Evolutionary conservation across 352 stramenopile genomes (phyloP).

Genomic region (Globisporangium canariense): DNA sequence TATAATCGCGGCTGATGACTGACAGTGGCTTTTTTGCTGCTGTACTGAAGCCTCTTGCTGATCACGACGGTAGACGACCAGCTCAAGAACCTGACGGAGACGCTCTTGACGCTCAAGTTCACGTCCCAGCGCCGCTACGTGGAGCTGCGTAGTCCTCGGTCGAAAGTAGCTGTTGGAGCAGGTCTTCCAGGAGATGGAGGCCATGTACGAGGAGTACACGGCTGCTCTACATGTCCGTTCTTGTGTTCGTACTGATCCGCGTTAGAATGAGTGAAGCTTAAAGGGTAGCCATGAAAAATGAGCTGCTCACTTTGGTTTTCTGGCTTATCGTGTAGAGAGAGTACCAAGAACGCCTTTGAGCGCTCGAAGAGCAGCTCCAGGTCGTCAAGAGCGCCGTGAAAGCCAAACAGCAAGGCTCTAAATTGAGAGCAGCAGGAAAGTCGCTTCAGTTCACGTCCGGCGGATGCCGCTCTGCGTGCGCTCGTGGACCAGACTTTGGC

Average conservation of each 20-base stretch:
- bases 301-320: neutral
- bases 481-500: conserved; percentile 27
- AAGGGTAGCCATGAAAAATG: neutral
- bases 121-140: conserved; percentile 62
- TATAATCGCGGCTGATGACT: conserved; percentile 49
- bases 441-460: conserved; percentile 27
- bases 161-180: conserved; percentile 37
- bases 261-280: neutral
- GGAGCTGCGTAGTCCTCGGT: conserved; percentile 28
- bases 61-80: conserved; percentile 67
- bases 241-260: neutral
- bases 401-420: neutral
- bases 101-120: conserved; percentile 74
- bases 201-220: conserved; percentile 51
- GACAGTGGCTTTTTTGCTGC: conserved; percentile 22
- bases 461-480: conserved; percentile 41
- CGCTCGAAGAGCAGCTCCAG: conserved; percentile 30
- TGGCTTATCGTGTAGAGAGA: conserved; percentile 17
- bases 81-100: conserved; percentile 52
- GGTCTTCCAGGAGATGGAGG: conserved; percentile 44
- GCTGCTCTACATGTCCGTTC: conserved; percentile 36
- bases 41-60: conserved; percentile 28
- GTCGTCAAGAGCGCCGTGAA: conserved; percentile 9
- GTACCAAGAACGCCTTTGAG: conserved; percentile 37
- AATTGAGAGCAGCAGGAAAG: neutral